Evolutionary conservation across 73 alveolate species (phyloP), one percentile per base, ranked within the genome.

Genomic region (Stentor roeselii): DNA sequence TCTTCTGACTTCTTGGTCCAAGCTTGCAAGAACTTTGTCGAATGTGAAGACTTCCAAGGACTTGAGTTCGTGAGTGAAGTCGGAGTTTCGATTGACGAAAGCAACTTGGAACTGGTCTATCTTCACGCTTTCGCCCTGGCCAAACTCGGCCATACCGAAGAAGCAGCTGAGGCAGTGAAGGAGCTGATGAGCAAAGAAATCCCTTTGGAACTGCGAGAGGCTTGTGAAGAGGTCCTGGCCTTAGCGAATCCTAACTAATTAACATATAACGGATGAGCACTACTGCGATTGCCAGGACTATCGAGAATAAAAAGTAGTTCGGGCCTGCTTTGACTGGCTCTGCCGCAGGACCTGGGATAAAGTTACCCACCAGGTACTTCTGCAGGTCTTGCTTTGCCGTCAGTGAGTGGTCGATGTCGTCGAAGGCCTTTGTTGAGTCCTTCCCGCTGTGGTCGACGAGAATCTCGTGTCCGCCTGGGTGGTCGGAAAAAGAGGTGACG

Each of bases 71-170:
- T 67, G 42, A 21, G 50, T 21, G 80, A 67, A 21, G 80, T 67
- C 80, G 80, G 80, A 0, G 27, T 67, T 21, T 30, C 50, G 14
- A 67, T 67, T 67, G 80, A 67, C 2, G 80, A 67, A 21, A 67
- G 41, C n/a, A 21, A 67, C n/a, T 27, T 21, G 21, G 80, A 67
- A 1, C 41, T 67, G 1, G 14, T n/a, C 37, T 67, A 67, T 40
- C n/a, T 67, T 21, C 80, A 34, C 21, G 80, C 50, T 67, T 67
- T 67, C 34, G 80, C 80, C n/a, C 37, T 67, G 14, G n/a, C n/a
- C 50, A 67, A 67, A 32, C 80, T 67, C 21, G 37, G 37, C 1
- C 80, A 32, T 21, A 67, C 21, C 0, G 41, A 2, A 30, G 80
- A 67, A 67, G 80, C 80, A 21, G 14, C 27, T 21, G 80, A 67